Percentiles rank a stretch among this genome's conserved stretches.
Evolutionary conservation across 2,329 filamentous ascomycete genomes (phyloP).

Genomic region (Samsoniella hepiali): DNA sequence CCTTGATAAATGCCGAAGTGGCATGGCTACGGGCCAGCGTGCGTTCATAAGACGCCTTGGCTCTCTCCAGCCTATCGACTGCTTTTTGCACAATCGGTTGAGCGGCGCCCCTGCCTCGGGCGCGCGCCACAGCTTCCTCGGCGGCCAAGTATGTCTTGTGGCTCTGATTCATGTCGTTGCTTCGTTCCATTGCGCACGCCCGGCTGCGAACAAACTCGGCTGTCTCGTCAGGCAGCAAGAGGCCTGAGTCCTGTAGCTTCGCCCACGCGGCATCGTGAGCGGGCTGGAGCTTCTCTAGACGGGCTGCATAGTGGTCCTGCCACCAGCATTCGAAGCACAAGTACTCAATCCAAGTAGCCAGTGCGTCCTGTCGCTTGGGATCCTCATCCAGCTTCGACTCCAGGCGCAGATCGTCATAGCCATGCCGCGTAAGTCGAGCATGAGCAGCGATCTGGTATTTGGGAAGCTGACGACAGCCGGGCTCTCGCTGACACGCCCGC

Average conservation of each 20-base stretch:
- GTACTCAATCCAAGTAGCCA: background rate
- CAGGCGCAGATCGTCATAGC: background rate
- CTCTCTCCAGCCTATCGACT: no score
- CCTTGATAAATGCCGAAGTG: no score
- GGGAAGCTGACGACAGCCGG: background rate
- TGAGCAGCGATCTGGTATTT: background rate
- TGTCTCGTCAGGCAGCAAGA: background rate
- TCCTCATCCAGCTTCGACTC: background rate
- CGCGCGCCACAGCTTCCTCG: no score
- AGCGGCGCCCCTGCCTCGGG: no score
- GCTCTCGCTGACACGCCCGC: background rate
- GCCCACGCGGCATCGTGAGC: background rate
- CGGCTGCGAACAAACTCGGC: no score
- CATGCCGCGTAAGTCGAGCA: background rate
- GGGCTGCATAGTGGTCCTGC: background rate
- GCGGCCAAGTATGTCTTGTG: no score
- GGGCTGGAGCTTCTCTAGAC: background rate
- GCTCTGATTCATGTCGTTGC: no score
- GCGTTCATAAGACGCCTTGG: no score
- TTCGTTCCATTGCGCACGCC: no score
- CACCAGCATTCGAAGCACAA: background rate
- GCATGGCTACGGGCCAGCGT: no score
- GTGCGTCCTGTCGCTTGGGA: background rate
- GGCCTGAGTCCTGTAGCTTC: background rate
- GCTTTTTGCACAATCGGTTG: no score